Base-by-base conservation (phyloP, 495 filamentous ascomycete genomes). In the Beverwykella pulmonaria region DNA sequence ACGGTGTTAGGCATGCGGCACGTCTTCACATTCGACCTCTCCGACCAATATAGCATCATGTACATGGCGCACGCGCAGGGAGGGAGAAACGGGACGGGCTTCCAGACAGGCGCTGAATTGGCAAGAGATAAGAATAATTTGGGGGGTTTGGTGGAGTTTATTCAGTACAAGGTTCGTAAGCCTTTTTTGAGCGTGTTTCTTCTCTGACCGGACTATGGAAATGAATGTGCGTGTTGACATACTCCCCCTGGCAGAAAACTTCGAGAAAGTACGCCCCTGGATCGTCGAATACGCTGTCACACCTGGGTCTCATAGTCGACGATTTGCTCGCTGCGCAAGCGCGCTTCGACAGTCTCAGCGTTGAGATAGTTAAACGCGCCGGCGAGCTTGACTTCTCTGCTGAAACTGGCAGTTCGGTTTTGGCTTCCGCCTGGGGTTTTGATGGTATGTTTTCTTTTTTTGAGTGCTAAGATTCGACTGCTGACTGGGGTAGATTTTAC, bases 1-100 rank as follows among this genome's bases (percentile, higher is more conserved):
- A 65, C 79, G 48, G 75, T 81, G 14, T 74, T 83, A 50, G 81
- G 81, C 56, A 79, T 83, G 76, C 80, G 80, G 22, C 72, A 78
- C 12, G 69, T 82, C 46, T 83, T 80, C 71, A 79, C 77, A 15
- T 65, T 70, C 29, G 46, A 72, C 22, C 44, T 69, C 0, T 69
- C 71, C 26, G 63, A 67, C 23, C 9, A 44, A 14, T 74, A 64
- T 59, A 69, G 67, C 17, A 65, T 76, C 53, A 70, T 67, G 50
- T 79, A 77, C 59, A 50, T 44, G 77, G 64, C 71, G 5, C 70
- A 75, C 58, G 50, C 70, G n/a, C 69, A 72, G 46, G 77, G 74
- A 34, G 75, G 75, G 12, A 70, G 67, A 44, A 77, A 76, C 61
- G 77, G 77, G 5, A 75, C 73, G 2, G 75, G 73, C 14, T 77